Evolutionary conservation across 2,329 filamentous ascomycete genomes (phyloP), one percentile per base, ranked within the genome.

Genomic region (Pseudogymnoascus sp.): DNA sequence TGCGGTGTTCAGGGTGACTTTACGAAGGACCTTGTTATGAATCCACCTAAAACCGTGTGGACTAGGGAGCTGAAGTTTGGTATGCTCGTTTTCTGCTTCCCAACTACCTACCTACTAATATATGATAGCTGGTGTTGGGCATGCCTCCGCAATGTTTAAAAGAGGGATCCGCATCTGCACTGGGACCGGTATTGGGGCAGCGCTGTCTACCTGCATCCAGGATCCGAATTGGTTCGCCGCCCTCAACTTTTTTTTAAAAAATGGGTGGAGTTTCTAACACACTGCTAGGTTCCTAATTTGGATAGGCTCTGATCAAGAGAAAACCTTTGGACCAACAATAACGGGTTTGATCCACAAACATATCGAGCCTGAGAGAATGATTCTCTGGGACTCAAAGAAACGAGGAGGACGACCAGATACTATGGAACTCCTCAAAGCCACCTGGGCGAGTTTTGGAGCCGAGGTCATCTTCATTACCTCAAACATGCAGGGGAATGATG

Each of bases 401-500:
- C 70, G 73, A 31, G 76, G 76, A n/a, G 75, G 75, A 3, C 69
- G 76, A 5, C 76, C 75, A 3, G 74, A 77, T 68, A 71, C 71
- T 5, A 68, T 77, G 60, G 67, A 74, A 65, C 70, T 77, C 1
- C 71, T 77, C 62, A 75, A 72, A 68, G 75, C 76, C 21, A 75
- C 74, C 11, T 77, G 74, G 72, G 59, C 67, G 34, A 75, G 72
- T 66, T 77, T 76, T 64, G 72, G 74, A 11, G 76, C 76, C 4
- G 76, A 77, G 68, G 76, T 77, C 46, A 77, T 77, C 63, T 77
- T 77, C 69, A 77, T 77, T 66, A 77, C 76, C 1, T 76, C 73
- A 40, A 77, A 77, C 64, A 75, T 67, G 73, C 68, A 73, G 63
- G 75, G 76, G 28, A 77, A 77, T 64, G 75, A 77, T 64, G 76